phyloP scores from a whole-genome alignment of 306 rosid genomes.

The barrel medic (Medicago truncatula) region MtrunA17r5.0-ANR NC_053046.1:41593501-41594000 shows the following conservation, averaged over 20 bases:
- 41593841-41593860: not conserved
- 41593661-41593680: too few relatives aligned
- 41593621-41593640: too few relatives aligned
- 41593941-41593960: not conserved
- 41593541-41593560: too few relatives aligned
- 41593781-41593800: not conserved
- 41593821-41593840: not conserved
- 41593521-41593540: too few relatives aligned
- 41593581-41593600: too few relatives aligned
- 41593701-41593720: too few relatives aligned
- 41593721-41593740: not conserved
- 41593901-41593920: not conserved
- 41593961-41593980: not conserved
- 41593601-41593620: too few relatives aligned
- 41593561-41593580: too few relatives aligned
- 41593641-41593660: too few relatives aligned
- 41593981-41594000: not conserved
- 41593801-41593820: not conserved
- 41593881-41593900: not conserved
- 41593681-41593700: too few relatives aligned
- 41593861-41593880: not conserved
- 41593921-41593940: not conserved
- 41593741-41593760: not conserved
- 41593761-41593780: conserved; percentile 1
- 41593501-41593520: too few relatives aligned